Evolutionary conservation across 768 basidiomycete species (phyloP), one percentile per base, ranked within the genome.

Genomic region (Mycena rebaudengoi): DNA sequence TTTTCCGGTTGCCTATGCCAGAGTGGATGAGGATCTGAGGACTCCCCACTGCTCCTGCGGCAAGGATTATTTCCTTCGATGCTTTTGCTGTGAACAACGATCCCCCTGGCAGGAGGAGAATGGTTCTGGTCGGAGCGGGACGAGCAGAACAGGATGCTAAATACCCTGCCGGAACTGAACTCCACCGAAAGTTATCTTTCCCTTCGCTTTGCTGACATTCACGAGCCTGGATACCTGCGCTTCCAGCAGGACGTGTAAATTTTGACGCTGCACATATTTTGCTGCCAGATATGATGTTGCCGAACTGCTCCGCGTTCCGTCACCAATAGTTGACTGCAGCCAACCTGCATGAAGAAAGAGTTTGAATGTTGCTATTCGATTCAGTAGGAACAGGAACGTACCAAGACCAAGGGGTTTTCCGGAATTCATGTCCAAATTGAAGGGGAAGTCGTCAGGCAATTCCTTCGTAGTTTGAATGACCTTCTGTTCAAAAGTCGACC

Each of bases 401-500:
- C 79, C 76, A 25, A 80, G 55, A 8, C 79, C 78, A 7, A 79
- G 69, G 5, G 75, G 67, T 44, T 74, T 68, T 3, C 78, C 78
- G 5, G 72, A 74, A 55, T 75, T 76, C 26, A 69, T 76, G 62
- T 82, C 80, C 11, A 69, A 58, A 45, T 74, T 76, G 66, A 74
- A 80, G 0, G 76, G 73, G 65, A 78, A 82, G 26, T 79, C 74
- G 0, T 71, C 68, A 0, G 72, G 41, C 6, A 79, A 63, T 52
- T 81, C 71, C 29, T 72, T 33, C 0, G 79, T 76, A 2, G 82
- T 78, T 10, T 72, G 72, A n/a, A 84, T 71, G 16, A 83, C 75
- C 3, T 71, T 73, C 1, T 65, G 57, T 54, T 80, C 79, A 23
- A 80, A 71, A 6, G 71, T 56, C 30, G 69, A 74, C 14, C 70